Evolutionary conservation across 1,139 yeast species (phyloP), one percentile per base, ranked within the genome.

Genomic region (Geotrichum cucujoidarum): DNA sequence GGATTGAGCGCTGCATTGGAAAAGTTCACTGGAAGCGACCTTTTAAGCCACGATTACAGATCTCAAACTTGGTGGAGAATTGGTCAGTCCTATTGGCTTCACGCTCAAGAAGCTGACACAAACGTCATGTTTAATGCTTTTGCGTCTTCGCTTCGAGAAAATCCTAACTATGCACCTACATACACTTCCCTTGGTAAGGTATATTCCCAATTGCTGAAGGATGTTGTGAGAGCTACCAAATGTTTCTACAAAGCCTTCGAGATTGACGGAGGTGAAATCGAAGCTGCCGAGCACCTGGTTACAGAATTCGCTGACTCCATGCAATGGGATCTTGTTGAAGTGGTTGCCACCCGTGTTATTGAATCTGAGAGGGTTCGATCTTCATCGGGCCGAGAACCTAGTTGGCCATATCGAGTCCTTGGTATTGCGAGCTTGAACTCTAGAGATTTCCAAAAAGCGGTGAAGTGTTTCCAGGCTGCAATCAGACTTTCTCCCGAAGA

Each of bases 211-310:
- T 70, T 74, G 46, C 79, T 75, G 53, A 68, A 72, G 4, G 97
- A 90, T 60, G 64, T 65, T 17, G 69, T 69, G 0, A 74, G 95
- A 49, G 95, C 97, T 0, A 82, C 83, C 50, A 89, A 87, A 61
- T 90, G 97, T 65, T 92, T 83, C 62, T 81, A 83, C 62, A 85
- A 82, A 59, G 96, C 97, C 0, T 87, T 92, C 62, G 97, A 92
- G 60, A 68, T 92, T 35, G 95, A 89, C 64, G 76, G 82, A 0
- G 77, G 83, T 14, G 95, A 92, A 60, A 69, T 84, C 8, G 71
- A 68, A 1, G 85, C 98, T 0, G 95, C 95, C 0, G 75, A 76
- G 57, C 77, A 77, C 52, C 73, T 92, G 48, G 89, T 88, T 1
- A 73, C 76, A 21, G 81, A 80, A 14, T 81, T 88, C 56, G 75